Evolutionary conservation across 2,329 filamentous ascomycete species (phyloP).

Genomic region (Talaromyces sp.): DNA sequence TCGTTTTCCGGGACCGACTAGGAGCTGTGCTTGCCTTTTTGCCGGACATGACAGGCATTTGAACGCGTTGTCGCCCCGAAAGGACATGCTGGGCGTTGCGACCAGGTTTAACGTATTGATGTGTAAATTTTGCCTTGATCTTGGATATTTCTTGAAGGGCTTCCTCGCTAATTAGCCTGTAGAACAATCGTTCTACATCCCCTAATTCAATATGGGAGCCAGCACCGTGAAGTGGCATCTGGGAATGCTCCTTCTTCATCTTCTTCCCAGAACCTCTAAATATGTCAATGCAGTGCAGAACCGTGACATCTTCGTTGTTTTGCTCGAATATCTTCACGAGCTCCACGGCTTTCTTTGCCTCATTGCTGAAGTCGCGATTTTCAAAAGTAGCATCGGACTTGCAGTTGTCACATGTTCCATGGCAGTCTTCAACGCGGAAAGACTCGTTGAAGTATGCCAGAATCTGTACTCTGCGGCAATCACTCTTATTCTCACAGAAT

Average conservation of each 20-base stretch:
- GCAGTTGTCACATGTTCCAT: conserved; percentile 83
- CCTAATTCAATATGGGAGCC: conserved; percentile 66
- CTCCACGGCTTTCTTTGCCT: conserved; percentile 65
- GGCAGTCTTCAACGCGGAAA: conserved; percentile 68
- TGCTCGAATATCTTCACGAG: conserved; percentile 52
- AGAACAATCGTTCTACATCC: conserved; percentile 80
- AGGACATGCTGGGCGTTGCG: conserved; percentile 45
- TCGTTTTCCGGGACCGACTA: conserved; percentile 10
- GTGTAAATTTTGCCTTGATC: conserved; percentile 63
- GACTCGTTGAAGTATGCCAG: conserved; percentile 90
- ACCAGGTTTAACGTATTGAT: conserved; percentile 56
- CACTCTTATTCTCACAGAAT: conserved; percentile 82
- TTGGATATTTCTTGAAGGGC: conserved; percentile 68
- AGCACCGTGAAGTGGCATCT: conserved; percentile 58
- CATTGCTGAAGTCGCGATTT: conserved; percentile 68
- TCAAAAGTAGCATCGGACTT: conserved; percentile 66
- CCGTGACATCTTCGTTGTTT: conserved; percentile 55
- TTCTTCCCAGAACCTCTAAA: conserved; percentile 66
- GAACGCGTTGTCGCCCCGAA: conserved; percentile 39
- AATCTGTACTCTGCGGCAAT: conserved; percentile 83
- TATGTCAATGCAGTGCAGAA: conserved; percentile 78
- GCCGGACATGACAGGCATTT: conserved; percentile 52
- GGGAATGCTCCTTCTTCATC: conserved; percentile 53
- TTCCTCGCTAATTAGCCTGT: conserved; percentile 66
- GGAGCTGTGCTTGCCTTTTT: conserved; percentile 24